Evolutionary conservation across 495 filamentous ascomycete species (phyloP).

Genomic region (Xylaria castorea): DNA sequence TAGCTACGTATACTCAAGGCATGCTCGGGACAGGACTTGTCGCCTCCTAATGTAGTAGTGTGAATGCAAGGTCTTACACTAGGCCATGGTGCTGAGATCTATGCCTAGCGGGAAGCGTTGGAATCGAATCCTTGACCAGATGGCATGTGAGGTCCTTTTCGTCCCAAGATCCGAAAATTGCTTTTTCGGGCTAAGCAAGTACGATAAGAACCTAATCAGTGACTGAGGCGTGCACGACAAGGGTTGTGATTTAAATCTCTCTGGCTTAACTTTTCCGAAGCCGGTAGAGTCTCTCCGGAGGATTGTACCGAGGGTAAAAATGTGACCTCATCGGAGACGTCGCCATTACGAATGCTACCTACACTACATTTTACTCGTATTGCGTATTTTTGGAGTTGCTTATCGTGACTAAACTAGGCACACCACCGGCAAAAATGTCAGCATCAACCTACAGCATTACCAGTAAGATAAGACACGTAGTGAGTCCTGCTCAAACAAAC

Average conservation of each 20-base stretch:
- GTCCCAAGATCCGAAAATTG: neutral
- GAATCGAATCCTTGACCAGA: neutral
- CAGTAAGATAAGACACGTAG: neutral
- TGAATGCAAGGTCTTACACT: neutral
- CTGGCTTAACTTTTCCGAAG: neutral
- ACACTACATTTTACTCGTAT: neutral
- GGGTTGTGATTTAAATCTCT: neutral
- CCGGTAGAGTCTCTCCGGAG: neutral
- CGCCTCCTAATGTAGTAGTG: neutral
- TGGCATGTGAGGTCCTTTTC: conserved; percentile 2
- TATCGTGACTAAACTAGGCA: neutral
- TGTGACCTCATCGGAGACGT: neutral
- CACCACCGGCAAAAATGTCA: neutral
- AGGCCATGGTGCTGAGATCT: neutral
- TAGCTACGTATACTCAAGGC: neutral
- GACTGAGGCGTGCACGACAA: neutral
- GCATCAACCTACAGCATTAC: neutral
- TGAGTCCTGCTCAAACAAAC: neutral
- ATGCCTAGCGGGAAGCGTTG: neutral
- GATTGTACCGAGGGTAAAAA: neutral
- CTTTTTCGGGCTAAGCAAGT: neutral
- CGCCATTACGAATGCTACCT: neutral
- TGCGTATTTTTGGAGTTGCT: neutral
- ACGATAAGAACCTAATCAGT: neutral
- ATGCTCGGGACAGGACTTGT: neutral